These are phyloP conservation scores for Tanacetum coccineum DNA, from an alignment of 129 eudicot species.

Conservation along the genomic window DNA sequence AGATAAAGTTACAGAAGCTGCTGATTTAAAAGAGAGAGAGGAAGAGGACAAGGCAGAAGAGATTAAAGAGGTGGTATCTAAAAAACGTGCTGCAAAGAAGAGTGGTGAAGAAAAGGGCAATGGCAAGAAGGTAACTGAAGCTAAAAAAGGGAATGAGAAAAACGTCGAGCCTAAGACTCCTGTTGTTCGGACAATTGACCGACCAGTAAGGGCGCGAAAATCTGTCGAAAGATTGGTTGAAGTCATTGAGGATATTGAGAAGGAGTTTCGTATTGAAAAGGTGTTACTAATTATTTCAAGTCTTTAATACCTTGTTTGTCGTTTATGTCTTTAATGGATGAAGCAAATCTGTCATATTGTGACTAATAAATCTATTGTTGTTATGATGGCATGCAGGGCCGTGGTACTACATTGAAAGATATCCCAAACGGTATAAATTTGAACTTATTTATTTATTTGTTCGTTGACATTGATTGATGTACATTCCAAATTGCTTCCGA, in stretches of 20 bases:
- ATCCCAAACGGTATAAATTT: slow-evolving; percentile 72
- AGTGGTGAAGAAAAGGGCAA: slow-evolving; percentile 29
- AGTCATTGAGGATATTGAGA: slow-evolving; percentile 56
- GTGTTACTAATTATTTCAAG: slow-evolving; percentile 28
- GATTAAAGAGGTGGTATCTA: slow-evolving; percentile 28
- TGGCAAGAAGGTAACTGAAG: slow-evolving; percentile 14
- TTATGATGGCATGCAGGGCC: slow-evolving; percentile 67
- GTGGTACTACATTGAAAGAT: slow-evolving; percentile 85
- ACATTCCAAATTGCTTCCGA: slow-evolving; percentile 11
- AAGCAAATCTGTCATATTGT: neutral
- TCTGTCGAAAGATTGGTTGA: slow-evolving; percentile 95
- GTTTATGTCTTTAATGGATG: slow-evolving; percentile 8
- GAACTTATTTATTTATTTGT: neutral
- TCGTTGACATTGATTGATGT: neutral
- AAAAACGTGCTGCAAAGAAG: slow-evolving; percentile 46
- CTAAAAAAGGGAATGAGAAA: slow-evolving; percentile 30
- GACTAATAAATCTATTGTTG: slow-evolving; percentile 15
- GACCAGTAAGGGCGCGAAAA: slow-evolving; percentile 86
- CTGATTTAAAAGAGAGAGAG: slow-evolving; percentile 22
- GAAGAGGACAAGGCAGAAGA: slow-evolving; percentile 26
- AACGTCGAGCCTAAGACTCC: slow-evolving; percentile 72
- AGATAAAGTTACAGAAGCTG: slow-evolving; percentile 5
- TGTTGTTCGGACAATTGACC: slow-evolving; percentile 41
- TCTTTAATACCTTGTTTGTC: slow-evolving; percentile 16
- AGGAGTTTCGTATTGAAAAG: slow-evolving; percentile 77